Evolutionary conservation across 2,329 filamentous ascomycete species (phyloP), one percentile per base, ranked within the genome.

Genomic region (Monosporascus sp.): DNA sequence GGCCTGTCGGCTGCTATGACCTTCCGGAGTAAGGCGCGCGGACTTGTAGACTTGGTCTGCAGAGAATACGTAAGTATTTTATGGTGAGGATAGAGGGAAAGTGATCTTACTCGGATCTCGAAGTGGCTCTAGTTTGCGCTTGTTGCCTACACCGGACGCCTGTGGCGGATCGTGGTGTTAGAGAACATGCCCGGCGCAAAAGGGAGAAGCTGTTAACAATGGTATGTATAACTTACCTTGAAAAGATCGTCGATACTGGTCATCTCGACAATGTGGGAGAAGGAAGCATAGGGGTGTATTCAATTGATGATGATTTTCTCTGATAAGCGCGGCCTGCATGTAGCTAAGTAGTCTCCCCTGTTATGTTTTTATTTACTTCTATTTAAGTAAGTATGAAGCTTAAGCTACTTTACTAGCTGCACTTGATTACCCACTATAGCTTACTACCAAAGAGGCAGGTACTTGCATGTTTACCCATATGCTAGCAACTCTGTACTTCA

Each of bases 21-120:
- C 72, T 54, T 77, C 77, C 50, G 72, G 63, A 52, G 72, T 71
- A 39, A 80, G 63, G 55, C 82, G 85, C 43, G 77, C 79, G 5
- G 82, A 78, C 67, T 87, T 88, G 73, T 87, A 86, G 52, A 85
- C 73, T 59, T 86, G 75, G 61, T 78, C 83, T 86, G 53, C 24
- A 18, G 22, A 15, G n/a, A 43, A 38, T 17, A 17, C 15, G 47
- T 45, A 14, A 15, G 50, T 27, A 50, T 38, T 41, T 53, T 48
- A 54, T 5, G 11, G 31, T 11, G 11, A 35, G 4, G 11, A 14
- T 14, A 14, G 31, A 35, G 14, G 31, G n/a, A 37, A 11, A 41
- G 14, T 46, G 43, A 47, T 70, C 80, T 59, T 67, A 87, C 83
- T 84, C 56, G 83, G 82, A 67, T 87, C 82, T 63, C 76, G 76